Evolutionary conservation across 2,329 filamentous ascomycete genomes (phyloP).

Genomic region (Fusarium bulbicola): DNA sequence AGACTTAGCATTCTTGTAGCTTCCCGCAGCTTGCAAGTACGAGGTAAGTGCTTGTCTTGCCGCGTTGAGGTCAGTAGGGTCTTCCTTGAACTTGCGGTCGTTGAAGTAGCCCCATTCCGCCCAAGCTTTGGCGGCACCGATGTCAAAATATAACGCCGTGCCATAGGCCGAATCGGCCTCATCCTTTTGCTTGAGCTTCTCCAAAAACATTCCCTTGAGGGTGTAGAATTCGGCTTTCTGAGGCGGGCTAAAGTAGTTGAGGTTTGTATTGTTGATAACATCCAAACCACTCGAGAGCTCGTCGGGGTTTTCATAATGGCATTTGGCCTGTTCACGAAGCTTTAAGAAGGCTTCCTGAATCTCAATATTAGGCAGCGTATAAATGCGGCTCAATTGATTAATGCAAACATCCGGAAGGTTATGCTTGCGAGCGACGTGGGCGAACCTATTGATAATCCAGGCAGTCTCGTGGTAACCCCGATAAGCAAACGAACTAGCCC

Average conservation of each 20-base stretch:
- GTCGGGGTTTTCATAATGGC: constrained; percentile 94
- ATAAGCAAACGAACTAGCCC: constrained; percentile 90
- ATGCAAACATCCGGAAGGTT: constrained; percentile 97
- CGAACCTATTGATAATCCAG: constrained; percentile 99
- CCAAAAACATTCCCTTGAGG: constrained; percentile 98
- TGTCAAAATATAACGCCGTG: constrained; percentile 94
- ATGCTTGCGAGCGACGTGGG: constrained; percentile 96
- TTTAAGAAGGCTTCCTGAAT: constrained; percentile 99
- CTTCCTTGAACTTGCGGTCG: constrained; percentile 93
- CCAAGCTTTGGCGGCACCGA: constrained; percentile 96
- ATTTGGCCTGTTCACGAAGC: constrained; percentile 97
- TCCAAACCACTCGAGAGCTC: constrained; percentile 94
- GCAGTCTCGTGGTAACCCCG: constrained; percentile 98
- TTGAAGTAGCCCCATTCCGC: constrained; percentile 99
- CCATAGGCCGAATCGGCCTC: constrained; percentile 96
- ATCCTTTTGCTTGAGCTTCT: constrained; percentile 88
- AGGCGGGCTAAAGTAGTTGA: constrained; percentile 95
- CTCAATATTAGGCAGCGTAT: constrained; percentile 98
- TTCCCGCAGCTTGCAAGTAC: constrained; percentile 93
- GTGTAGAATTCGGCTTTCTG: constrained; percentile 99
- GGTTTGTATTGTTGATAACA: constrained; percentile 99
- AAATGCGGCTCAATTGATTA: constrained; percentile 95
- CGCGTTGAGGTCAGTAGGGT: constrained; percentile 81
- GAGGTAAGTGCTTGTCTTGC: constrained; percentile 94
- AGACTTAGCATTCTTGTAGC: constrained; percentile 97